Evolutionary conservation across 2,329 filamentous ascomycete genomes (phyloP).

Genomic region (Fusarium penzigii): DNA sequence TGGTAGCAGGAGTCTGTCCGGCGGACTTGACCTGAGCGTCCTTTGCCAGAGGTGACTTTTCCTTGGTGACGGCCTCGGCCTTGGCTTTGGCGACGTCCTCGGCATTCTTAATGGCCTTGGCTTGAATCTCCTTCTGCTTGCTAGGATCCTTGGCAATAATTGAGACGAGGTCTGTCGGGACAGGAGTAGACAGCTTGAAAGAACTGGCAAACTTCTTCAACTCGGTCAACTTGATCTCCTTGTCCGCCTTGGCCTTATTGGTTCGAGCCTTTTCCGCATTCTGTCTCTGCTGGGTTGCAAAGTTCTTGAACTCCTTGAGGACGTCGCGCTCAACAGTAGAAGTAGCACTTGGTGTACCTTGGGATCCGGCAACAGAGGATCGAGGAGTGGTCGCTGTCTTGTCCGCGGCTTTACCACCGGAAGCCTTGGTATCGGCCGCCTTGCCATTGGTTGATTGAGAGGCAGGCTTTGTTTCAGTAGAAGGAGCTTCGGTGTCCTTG

Average conservation of each 20-base stretch:
- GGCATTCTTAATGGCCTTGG: conserved; percentile 78
- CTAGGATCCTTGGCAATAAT: conserved; percentile 96
- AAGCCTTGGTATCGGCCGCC: conserved; percentile 31
- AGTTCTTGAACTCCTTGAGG: conserved; percentile 63
- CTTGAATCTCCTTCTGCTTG: conserved; percentile 91
- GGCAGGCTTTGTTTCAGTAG: conserved; percentile 33
- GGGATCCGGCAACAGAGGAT: conserved; percentile 40
- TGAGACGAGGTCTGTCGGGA: conserved; percentile 86
- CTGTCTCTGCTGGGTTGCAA: conserved; percentile 58
- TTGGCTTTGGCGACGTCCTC: conserved; percentile 63
- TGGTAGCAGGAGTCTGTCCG: conserved; percentile 23
- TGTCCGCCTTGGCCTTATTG: conserved; percentile 69
- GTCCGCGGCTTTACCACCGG: conserved; percentile 8
- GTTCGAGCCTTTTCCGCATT: conserved; percentile 57
- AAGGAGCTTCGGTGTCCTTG: conserved; percentile 26
- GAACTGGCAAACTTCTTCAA: conserved; percentile 91
- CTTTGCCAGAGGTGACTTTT: conserved; percentile 44
- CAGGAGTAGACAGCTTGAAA: conserved; percentile 92
- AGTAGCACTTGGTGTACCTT: conserved; percentile 53
- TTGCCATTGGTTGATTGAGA: conserved; percentile 36
- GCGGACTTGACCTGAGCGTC: conserved; percentile 44
- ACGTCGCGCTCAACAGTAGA: conserved; percentile 64
- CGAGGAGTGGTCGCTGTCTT: conserved; percentile 25
- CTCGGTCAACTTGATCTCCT: conserved; percentile 90
- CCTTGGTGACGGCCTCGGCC: conserved; percentile 45